Evolutionary conservation across 1,139 yeast species (phyloP).

Genomic region (Yamadazyma conglobata): DNA sequence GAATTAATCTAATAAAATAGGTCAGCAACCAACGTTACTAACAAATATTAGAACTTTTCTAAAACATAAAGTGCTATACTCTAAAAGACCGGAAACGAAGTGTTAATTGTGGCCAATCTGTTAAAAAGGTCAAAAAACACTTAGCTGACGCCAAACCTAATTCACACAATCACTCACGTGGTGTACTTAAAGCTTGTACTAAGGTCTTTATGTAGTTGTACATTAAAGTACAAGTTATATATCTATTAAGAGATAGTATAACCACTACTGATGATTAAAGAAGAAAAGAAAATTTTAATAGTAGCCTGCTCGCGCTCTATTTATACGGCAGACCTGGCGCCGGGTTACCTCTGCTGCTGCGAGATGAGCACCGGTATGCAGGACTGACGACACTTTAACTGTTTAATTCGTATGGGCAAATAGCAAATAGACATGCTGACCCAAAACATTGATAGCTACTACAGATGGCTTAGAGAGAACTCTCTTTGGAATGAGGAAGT

Average conservation of each 20-base stretch:
- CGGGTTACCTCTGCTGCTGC: no score
- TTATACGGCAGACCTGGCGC: no score
- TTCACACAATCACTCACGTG: conserved; percentile 35
- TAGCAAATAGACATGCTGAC: no score
- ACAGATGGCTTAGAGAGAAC: conserved; percentile 47
- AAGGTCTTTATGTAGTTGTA: conserved; percentile 54
- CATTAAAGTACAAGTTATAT: conserved; percentile 45
- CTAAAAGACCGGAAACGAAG: conserved; percentile 80
- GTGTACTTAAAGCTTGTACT: conserved; percentile 30
- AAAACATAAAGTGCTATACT: conserved; percentile 32
- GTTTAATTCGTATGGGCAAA: no score
- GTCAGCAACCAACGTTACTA: conserved; percentile 7
- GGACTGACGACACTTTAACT: no score
- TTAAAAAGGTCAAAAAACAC: conserved; percentile 57
- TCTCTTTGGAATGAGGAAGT: conserved; percentile 46
- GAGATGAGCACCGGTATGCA: no score
- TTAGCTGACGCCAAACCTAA: conserved; percentile 43
- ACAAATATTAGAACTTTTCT: conserved; percentile 13
- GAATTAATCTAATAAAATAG: conserved; percentile 30
- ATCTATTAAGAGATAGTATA: conserved; percentile 54
- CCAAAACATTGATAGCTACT: conserved; percentile 6
- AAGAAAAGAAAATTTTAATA: conserved; percentile 11
- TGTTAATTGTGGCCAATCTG: conserved; percentile 62
- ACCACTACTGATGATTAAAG: conserved; percentile 64
- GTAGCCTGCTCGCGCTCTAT: not conserved